Evolutionary conservation across 2,329 filamentous ascomycete species (phyloP).

Genomic region (Aspergillus sp.): DNA sequence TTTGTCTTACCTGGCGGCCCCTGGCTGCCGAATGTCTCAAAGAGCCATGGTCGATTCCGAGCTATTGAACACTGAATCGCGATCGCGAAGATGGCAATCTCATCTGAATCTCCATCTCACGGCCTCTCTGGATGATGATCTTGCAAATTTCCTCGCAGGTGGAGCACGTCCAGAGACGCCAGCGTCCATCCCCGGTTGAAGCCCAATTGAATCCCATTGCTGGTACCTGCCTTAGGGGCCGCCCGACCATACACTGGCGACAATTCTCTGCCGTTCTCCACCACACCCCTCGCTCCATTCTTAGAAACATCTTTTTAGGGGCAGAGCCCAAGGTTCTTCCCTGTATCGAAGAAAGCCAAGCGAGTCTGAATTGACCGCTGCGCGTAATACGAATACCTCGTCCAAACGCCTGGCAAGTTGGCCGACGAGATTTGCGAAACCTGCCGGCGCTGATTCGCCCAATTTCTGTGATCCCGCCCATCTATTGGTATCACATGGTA

Average conservation of each 20-base stretch:
- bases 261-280: slow-evolving; percentile 19
- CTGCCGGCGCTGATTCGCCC: not conserved
- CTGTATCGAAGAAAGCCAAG: no score
- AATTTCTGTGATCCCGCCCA: not conserved
- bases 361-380: not conserved
- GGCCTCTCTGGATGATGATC: slow-evolving; percentile 3
- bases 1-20: slow-evolving; percentile 2
- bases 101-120: not conserved
- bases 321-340: not conserved
- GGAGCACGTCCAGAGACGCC: slow-evolving; percentile 13
- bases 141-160: slow-evolving; percentile 18
- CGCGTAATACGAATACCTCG: not conserved
- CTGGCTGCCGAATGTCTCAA: not conserved
- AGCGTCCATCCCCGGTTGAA: slow-evolving; percentile 6
- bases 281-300: slow-evolving; percentile 17
- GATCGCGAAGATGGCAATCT: not conserved
- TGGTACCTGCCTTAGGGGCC: slow-evolving; percentile 24
- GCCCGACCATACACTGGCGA: slow-evolving; percentile 12
- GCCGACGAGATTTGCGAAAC: slow-evolving; percentile 1
- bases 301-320: slow-evolving; percentile 15
- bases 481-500: slow-evolving; percentile 5
- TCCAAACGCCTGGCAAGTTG: not conserved
- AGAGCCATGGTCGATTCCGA: no score
- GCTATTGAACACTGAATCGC: not conserved
- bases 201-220: slow-evolving; percentile 19